phyloP scores from a whole-genome alignment of 75 land plant species.

The Adiantum capillusveneris region DNA sequence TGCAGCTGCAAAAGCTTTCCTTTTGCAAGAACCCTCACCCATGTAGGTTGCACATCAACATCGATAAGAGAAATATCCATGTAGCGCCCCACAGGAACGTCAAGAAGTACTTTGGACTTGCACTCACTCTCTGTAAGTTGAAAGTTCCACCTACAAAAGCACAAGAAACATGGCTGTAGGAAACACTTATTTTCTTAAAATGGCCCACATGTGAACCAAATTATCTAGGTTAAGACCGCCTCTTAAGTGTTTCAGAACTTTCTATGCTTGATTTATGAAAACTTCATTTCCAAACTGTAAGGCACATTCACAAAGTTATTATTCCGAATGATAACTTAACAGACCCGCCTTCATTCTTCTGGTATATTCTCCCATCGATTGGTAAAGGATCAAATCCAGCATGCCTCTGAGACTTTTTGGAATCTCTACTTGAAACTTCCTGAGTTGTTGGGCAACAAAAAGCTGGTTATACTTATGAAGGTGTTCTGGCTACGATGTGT shows the following conservation, averaged over 20 bases:
- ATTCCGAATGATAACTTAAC: background rate
- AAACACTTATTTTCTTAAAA: too few species aligned
- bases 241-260: too few species aligned
- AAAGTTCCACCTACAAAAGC: constrained; percentile 21
- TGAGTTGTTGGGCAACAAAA: too few species aligned
- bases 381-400: constrained; percentile 38
- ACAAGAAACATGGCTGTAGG: background rate
- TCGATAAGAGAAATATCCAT: constrained; percentile 34
- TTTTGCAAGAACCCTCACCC: constrained; percentile 23
- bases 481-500: too few species aligned
- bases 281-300: constrained; percentile 1
- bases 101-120: constrained; percentile 14
- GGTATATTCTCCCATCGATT: constrained; percentile 30
- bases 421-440: too few species aligned
- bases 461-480: too few species aligned
- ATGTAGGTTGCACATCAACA: constrained; percentile 29
- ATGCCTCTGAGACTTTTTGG: constrained; percentile 8
- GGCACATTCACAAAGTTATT: background rate
- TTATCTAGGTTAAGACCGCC: too few species aligned
- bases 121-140: constrained; percentile 26
- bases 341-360: constrained; percentile 39
- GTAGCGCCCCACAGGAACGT: constrained; percentile 25
- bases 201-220: too few species aligned
- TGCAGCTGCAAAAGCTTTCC: constrained; percentile 31
- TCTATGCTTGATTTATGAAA: background rate